These are phyloP conservation scores for Aspergillus kassunensis DNA, from an alignment of 495 filamentous ascomycete genomes.

Conservation along the genomic window DNA sequence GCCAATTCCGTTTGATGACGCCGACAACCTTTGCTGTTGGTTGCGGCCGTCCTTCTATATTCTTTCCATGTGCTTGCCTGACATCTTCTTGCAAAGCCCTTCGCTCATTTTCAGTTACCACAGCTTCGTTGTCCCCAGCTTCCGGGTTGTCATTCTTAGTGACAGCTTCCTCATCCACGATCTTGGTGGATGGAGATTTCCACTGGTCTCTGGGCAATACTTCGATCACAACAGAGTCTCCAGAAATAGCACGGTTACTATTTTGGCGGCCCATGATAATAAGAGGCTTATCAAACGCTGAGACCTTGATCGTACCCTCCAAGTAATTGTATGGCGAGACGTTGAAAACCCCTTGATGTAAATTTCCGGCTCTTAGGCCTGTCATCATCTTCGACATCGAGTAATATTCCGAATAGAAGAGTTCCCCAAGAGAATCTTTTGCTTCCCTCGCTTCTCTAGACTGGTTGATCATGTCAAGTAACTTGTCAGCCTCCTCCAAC, in stretches of 20 bases:
- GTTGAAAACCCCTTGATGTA: constrained; percentile 94
- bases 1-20: constrained; percentile 90
- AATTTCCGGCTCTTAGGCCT: constrained; percentile 73
- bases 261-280: constrained; percentile 91
- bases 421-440: constrained; percentile 59
- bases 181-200: constrained; percentile 91
- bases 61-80: constrained; percentile 75
- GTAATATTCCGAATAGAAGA: constrained; percentile 80
- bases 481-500: constrained; percentile 73
- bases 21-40: constrained; percentile 93
- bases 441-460: constrained; percentile 61
- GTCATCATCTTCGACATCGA: constrained; percentile 94
- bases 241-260: constrained; percentile 88
- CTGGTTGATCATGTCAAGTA: constrained; percentile 94
- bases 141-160: constrained; percentile 92
- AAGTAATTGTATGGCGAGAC: constrained; percentile 97
- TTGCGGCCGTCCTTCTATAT: constrained; percentile 72
- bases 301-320: constrained; percentile 84
- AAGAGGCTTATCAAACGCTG: constrained; percentile 83
- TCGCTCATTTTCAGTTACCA: constrained; percentile 81
- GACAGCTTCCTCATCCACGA: constrained; percentile 89
- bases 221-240: constrained; percentile 89
- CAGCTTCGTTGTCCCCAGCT: constrained; percentile 66
- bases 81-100: constrained; percentile 86
- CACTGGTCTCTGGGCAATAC: constrained; percentile 90